Conservation (phyloP, 768 basidiomycete species). For the Leucocoprinus sp. region DNA sequence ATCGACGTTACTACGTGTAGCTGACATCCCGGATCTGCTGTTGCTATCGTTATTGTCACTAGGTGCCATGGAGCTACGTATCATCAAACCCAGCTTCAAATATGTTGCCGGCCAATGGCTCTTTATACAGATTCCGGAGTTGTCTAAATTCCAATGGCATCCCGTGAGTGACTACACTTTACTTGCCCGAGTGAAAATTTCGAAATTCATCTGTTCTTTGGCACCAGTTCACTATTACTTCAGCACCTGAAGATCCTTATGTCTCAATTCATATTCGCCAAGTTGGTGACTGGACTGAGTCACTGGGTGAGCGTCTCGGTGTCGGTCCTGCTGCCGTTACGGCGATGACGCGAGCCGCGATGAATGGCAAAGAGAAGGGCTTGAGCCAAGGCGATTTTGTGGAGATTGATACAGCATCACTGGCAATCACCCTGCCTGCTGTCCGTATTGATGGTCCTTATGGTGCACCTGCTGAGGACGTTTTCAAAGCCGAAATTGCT, state of each 20-base stretch:
- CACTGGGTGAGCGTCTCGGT: slow-evolving; percentile 80
- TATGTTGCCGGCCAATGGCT: slow-evolving; percentile 91
- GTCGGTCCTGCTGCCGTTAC: slow-evolving; percentile 72
- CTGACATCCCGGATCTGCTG: neutral
- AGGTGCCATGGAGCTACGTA: slow-evolving; percentile 92
- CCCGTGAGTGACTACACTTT: slow-evolving; percentile 54
- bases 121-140: slow-evolving; percentile 81
- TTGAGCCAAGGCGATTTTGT: slow-evolving; percentile 70
- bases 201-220: slow-evolving; percentile 9
- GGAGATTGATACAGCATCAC: slow-evolving; percentile 53
- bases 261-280: slow-evolving; percentile 90
- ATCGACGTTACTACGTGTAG: neutral
- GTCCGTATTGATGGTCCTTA: slow-evolving; percentile 88
- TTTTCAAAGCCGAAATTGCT: slow-evolving; percentile 79
- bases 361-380: slow-evolving; percentile 65
- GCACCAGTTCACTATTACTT: slow-evolving; percentile 84
- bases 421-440: slow-evolving; percentile 49
- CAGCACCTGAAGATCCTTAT: slow-evolving; percentile 90
- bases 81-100: slow-evolving; percentile 85
- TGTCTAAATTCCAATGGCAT: slow-evolving; percentile 86
- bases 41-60: slow-evolving; percentile 7
- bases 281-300: slow-evolving; percentile 82
- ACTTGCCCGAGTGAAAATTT: slow-evolving; percentile 6
- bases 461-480: slow-evolving; percentile 89
- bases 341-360: slow-evolving; percentile 68